Percentiles rank a stretch among this genome's conserved stretches.
These are phyloP conservation scores for Trypanosoma vivax DNA, from an alignment of 208 protist genomes.

Conservation along the genomic window DNA sequence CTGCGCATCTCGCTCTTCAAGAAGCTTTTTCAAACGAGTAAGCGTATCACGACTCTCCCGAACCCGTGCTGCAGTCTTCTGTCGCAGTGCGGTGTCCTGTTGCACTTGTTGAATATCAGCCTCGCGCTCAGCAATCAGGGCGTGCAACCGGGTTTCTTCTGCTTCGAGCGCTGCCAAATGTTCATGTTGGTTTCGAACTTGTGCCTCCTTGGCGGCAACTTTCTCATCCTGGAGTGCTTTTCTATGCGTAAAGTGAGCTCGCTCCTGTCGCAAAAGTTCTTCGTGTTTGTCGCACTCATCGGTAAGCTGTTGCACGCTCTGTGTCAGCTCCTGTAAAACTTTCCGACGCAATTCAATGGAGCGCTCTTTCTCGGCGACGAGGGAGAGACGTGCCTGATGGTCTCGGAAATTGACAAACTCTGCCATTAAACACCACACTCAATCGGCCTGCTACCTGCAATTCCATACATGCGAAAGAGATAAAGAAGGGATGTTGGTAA, in stretches of 20 bases:
- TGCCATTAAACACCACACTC: slow-evolving; percentile 9
- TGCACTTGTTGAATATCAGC: slow-evolving; percentile 30
- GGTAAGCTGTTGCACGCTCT: slow-evolving; percentile 34
- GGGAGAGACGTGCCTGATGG: slow-evolving; percentile 52
- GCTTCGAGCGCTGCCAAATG: slow-evolving; percentile 35
- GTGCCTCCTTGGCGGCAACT: slow-evolving; percentile 46
- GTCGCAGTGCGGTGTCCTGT: slow-evolving; percentile 40
- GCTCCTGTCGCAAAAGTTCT: slow-evolving; percentile 51
- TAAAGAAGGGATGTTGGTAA: too few relatives aligned
- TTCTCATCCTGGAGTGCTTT: slow-evolving; percentile 70
- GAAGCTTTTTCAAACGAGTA: slow-evolving; percentile 48
- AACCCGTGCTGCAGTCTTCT: slow-evolving; percentile 32
- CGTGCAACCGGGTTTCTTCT: slow-evolving; percentile 53
- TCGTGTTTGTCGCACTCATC: slow-evolving; percentile 40
- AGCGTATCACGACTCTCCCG: slow-evolving; percentile 33
- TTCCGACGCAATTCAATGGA: slow-evolving; percentile 49
- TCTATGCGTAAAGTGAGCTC: slow-evolving; percentile 31
- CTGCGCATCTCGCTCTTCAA: slow-evolving; percentile 72
- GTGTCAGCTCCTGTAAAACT: slow-evolving; percentile 53
- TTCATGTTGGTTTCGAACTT: slow-evolving; percentile 41
- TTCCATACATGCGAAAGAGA: too few relatives aligned
- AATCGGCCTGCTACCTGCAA: too few relatives aligned
- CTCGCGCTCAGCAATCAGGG: slow-evolving; percentile 27
- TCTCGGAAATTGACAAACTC: slow-evolving; percentile 55
- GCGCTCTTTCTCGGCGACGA: slow-evolving; percentile 62